Percentiles rank a stretch among this genome's conserved stretches.
Evolutionary conservation across 257 asterid species (phyloP).

Genomic region (Nemophila menziesii): DNA sequence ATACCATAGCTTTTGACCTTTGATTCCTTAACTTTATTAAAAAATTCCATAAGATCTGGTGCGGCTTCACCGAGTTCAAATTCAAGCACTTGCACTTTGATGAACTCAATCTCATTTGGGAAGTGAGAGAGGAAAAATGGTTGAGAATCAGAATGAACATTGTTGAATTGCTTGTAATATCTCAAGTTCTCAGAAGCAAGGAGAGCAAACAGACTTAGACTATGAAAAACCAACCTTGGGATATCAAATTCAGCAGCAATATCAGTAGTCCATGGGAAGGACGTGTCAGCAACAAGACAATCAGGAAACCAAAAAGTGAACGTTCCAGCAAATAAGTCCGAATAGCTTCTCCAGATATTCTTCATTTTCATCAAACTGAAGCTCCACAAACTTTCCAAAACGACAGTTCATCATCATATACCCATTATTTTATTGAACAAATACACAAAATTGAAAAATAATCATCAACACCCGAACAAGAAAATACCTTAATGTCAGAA

Average conservation of each 20-base stretch:
- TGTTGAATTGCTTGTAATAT: constrained; percentile 14
- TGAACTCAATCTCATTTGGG: constrained; percentile 16
- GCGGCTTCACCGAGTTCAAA: neutral
- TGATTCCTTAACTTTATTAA: constrained; percentile 9
- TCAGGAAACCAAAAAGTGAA: no score
- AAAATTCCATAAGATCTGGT: neutral
- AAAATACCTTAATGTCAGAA: no score
- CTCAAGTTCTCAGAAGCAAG: constrained; percentile 5
- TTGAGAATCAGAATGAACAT: constrained; percentile 21
- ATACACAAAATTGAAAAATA: no score
- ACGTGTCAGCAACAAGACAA: constrained; percentile 46
- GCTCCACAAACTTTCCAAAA: no score
- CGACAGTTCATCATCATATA: no score
- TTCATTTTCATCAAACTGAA: no score
- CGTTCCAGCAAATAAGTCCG: no score
- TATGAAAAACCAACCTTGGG: constrained; percentile 45
- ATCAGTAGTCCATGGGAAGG: constrained; percentile 44
- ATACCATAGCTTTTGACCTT: constrained; percentile 21
- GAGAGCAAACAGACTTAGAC: constrained; percentile 25
- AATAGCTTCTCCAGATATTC: no score
- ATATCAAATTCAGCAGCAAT: constrained; percentile 41
- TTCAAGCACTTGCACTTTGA: constrained; percentile 12
- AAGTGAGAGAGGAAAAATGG: constrained; percentile 23
- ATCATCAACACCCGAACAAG: no score
- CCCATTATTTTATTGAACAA: no score